Evolutionary conservation across 1,284 basidiomycete species (phyloP).

Genomic region (Serendipita sp.): DNA sequence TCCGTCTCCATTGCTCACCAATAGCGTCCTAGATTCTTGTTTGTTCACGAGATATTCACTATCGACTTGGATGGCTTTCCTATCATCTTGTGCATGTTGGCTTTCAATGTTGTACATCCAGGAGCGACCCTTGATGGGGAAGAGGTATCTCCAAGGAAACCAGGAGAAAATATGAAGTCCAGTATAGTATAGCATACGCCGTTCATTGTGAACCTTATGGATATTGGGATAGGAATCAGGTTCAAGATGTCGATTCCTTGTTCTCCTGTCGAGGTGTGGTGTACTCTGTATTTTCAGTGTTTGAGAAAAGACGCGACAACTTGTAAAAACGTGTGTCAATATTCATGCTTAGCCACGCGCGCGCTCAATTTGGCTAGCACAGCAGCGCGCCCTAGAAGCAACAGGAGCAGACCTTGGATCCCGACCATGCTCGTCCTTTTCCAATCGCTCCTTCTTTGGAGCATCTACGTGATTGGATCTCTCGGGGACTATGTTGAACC

Average conservation of each 20-base stretch:
- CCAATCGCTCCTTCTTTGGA: background rate
- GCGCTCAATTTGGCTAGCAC: no score
- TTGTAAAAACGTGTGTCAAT: no score
- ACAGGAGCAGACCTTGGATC: background rate
- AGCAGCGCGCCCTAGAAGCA: no score
- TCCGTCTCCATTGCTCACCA: background rate
- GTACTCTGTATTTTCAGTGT: no score
- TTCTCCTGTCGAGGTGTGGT: no score
- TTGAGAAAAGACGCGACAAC: no score
- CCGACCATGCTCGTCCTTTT: background rate
- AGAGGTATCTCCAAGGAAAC: background rate
- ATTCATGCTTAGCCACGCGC: no score
- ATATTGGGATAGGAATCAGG: no score
- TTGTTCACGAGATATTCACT: constrained; percentile 3
- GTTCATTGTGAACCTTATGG: no score
- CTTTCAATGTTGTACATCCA: constrained; percentile 1
- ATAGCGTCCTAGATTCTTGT: background rate
- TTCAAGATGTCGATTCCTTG: no score
- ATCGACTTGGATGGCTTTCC: background rate
- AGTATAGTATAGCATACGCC: background rate
- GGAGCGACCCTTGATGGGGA: background rate
- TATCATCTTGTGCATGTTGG: background rate
- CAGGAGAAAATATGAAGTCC: background rate
- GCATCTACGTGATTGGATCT: background rate
- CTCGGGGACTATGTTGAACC: background rate